Base-by-base conservation (phyloP, 2,329 filamentous ascomycete species). In the Fusarium odoratissimum region DNA sequence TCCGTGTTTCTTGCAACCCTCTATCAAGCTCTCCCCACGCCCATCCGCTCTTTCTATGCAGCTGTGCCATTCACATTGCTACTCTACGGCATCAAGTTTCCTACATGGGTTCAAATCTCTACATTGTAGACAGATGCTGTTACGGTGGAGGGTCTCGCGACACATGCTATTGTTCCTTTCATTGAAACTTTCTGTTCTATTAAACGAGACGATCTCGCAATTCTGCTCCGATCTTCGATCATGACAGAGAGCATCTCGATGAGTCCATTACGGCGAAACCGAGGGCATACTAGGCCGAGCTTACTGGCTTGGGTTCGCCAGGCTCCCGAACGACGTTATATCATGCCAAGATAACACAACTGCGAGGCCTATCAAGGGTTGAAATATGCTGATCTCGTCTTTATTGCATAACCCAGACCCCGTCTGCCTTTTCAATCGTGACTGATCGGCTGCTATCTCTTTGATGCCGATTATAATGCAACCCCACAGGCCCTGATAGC, bases 401-500 rank as follows among this genome's bases (percentile, higher is more conserved):
- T 35, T 58, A 28, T 17, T 41, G 42, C 31, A 19, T 14, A 38
- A 14, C 31, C 31, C 14, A 16, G 31, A 11, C n/a, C n/a, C n/a
- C 31, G 19, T 37, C 48, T 25, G 8, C 21, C 30, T 59, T 28
- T 9, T 33, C 23, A 49, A 17, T 38, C 60, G 35, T 54, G 21
- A 52, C 58, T 65, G 63, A 69, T 60, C 35, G 40, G 8, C 61
- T 49, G 46, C 37, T 41, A 66, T 60, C 40, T 45, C 33, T 40
- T n/a, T 23, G 19, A 60, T 66, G 30, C 55, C 56, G 51, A 60
- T 38, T 51, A 23, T 49, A 48, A 56, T 54, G 52, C 30, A 52
- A 64, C 74, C 68, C 63, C 67, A 71, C 73, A 51, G 45, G 55
- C 55, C 30, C 63, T 72, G 62, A 69, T 67, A 74, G 64, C 69